phyloP scores from a whole-genome alignment of 495 filamentous ascomycete genomes.

The Xylaria scruposa region DNA sequence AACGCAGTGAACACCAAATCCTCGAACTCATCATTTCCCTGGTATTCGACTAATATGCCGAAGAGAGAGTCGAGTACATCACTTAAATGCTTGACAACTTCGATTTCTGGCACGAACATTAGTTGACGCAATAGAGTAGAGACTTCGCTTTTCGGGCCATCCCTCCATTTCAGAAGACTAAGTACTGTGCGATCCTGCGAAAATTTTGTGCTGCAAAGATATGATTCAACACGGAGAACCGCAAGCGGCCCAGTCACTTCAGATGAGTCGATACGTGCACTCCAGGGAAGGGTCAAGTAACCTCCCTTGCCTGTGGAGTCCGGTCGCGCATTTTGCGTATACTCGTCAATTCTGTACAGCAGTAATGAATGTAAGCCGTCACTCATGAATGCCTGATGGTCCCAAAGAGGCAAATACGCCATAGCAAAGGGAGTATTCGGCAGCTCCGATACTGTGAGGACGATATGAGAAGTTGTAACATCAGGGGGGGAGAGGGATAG shows the following conservation, averaged over 20 bases:
- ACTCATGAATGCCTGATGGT: conserved; percentile 85
- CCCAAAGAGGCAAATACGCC: conserved; percentile 93
- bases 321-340: conserved; percentile 64
- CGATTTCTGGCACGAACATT: conserved; percentile 94
- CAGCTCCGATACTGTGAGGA: conserved; percentile 85
- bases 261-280: conserved; percentile 66
- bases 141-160: conserved; percentile 71
- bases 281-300: conserved; percentile 85
- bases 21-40: conserved; percentile 88
- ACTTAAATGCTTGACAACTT: conserved; percentile 90
- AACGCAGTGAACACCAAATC: conserved; percentile 91
- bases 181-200: conserved; percentile 91
- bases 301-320: conserved; percentile 70
- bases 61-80: conserved; percentile 95
- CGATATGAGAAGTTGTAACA: conserved; percentile 82
- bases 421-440: conserved; percentile 88
- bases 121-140: conserved; percentile 78
- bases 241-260: conserved; percentile 80
- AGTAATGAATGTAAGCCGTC: conserved; percentile 84
- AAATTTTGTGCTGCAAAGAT: conserved; percentile 93
- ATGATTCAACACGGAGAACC: conserved; percentile 78
- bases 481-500: conserved; percentile 81
- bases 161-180: conserved; percentile 84
- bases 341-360: conserved; percentile 89
- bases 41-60: conserved; percentile 84